Evolutionary conservation across 75 land plant genomes (phyloP), one percentile per base, ranked within the genome.

Genomic region (Sequoia sempervirens): DNA sequence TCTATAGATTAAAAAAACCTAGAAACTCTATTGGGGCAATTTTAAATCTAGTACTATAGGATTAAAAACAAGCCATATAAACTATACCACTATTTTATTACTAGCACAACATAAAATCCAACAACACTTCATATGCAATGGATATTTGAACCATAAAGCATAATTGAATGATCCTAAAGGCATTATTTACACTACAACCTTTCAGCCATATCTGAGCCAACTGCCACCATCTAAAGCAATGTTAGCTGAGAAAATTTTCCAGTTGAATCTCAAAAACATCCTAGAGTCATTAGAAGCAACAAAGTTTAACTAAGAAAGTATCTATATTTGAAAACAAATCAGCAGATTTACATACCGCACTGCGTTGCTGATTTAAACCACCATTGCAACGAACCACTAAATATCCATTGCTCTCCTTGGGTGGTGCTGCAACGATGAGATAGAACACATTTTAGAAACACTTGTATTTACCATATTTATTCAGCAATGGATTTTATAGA

Each of bases 301-400:
- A 69, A 82, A 52, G 17, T 36, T 70, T 70, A 66, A n/a, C 79
- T 36, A n/a, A 5, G 3, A 36, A 83, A 81, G 26, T 41, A 23
- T 73, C 37, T 30, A 23, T 3, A 34, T 38, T 37, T 15, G 40
- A 43, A 83, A 66, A 64, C 40, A 70, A 12, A 10, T 23, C 18
- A 11, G 11, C 46, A 75, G 87, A 85, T n/a, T 85, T 84, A 73
- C 83, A 80, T 85, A 97, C 97, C 80, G 97, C 99, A 92, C 84
- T 95, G 20, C 99, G 95, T 82, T 97, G 99, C 82, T 97, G 99
- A 85, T 97, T 97, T 38, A 96, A 87, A 47, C 99, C 99, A 81
- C 99, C 97, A 91, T 97, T 95, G 83, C 99, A 97, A 41, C 99
- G 97, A 80, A 97, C 99, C 12, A 90, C 88, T 41, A 97, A 83